Conservation (phyloP, 768 basidiomycete species). For the Termitomyces sp. region DNA sequence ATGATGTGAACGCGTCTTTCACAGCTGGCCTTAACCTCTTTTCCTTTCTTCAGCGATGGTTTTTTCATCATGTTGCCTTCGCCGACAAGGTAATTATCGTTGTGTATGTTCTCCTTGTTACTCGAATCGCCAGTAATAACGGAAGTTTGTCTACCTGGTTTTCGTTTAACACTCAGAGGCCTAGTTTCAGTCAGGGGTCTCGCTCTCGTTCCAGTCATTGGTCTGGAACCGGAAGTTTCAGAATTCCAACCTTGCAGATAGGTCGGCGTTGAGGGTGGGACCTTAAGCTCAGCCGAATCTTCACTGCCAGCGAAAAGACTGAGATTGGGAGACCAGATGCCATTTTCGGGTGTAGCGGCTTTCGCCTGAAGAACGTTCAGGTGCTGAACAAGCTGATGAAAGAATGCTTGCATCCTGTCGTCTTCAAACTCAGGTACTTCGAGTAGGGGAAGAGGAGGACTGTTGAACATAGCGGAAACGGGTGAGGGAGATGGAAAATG, state of each 20-base stretch:
- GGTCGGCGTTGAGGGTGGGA: conserved; percentile 13
- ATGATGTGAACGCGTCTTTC: conserved; percentile 44
- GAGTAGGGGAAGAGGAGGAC: conserved; percentile 35
- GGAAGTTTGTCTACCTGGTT: conserved; percentile 20
- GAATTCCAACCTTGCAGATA: neutral
- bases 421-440: conserved; percentile 70
- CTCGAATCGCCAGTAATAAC: conserved; percentile 15
- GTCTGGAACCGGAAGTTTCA: conserved; percentile 5
- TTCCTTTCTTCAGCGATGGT: conserved; percentile 38
- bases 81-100: conserved; percentile 12
- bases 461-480: conserved; percentile 21
- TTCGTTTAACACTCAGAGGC: conserved; percentile 41
- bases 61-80: conserved; percentile 27
- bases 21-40: conserved; percentile 20
- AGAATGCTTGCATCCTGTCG: conserved; percentile 75
- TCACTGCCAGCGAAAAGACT: conserved; percentile 7
- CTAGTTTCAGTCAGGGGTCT: conserved; percentile 24
- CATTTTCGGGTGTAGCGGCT: conserved; percentile 19
- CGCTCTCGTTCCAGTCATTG: conserved; percentile 21
- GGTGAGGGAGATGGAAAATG: conserved; percentile 17
- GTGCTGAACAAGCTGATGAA: conserved; percentile 79
- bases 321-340: conserved; percentile 13
- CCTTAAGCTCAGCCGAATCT: neutral
- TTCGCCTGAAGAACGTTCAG: conserved; percentile 67
- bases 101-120: conserved; percentile 57